A percentile compares a stretch with the other conserved stretches of the same genome.
These are phyloP conservation scores for Cyamopsis tetragonoloba DNA, from an alignment of 306 rosid species.

Conservation along the genomic window DNA sequence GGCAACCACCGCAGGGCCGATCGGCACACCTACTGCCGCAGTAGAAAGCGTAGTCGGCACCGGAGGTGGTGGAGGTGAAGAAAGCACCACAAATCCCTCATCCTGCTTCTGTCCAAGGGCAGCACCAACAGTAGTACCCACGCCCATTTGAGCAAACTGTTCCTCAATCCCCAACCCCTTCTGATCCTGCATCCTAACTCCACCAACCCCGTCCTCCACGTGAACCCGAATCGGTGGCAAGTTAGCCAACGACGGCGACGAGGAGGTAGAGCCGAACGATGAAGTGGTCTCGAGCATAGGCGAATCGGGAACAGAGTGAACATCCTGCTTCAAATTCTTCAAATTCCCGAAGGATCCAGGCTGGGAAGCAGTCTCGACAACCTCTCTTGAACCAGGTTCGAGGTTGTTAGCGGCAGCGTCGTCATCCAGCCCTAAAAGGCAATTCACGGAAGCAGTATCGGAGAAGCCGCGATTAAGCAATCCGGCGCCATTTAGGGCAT, in stretches of 20 bases:
- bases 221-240: conserved; percentile 93
- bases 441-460: conserved; percentile 78
- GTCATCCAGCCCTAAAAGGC: conserved; percentile 75
- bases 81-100: conserved; percentile 49
- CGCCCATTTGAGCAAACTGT: conserved; percentile 76
- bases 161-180: conserved; percentile 82
- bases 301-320: conserved; percentile 95
- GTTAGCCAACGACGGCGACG: conserved; percentile 79
- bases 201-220: conserved; percentile 63
- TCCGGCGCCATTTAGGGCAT: conserved; percentile 63
- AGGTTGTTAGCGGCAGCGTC: conserved; percentile 41
- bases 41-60: conserved; percentile 42
- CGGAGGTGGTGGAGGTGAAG: conserved; percentile 67
- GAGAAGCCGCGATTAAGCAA: conserved; percentile 73
- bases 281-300: conserved; percentile 89
- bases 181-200: conserved; percentile 59
- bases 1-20: conserved; percentile 25
- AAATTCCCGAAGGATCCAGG: conserved; percentile 59
- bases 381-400: conserved; percentile 48
- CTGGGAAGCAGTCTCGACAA: conserved; percentile 34
- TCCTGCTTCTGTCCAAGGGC: conserved; percentile 59
- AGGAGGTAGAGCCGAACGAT: conserved; percentile 88
- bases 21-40: conserved; percentile 33
- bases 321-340: conserved; percentile 63
- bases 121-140: conserved; percentile 39